These are phyloP conservation scores for Glutinoglossum americanum DNA, from an alignment of 495 filamentous ascomycete species.

Conservation along the genomic window DNA sequence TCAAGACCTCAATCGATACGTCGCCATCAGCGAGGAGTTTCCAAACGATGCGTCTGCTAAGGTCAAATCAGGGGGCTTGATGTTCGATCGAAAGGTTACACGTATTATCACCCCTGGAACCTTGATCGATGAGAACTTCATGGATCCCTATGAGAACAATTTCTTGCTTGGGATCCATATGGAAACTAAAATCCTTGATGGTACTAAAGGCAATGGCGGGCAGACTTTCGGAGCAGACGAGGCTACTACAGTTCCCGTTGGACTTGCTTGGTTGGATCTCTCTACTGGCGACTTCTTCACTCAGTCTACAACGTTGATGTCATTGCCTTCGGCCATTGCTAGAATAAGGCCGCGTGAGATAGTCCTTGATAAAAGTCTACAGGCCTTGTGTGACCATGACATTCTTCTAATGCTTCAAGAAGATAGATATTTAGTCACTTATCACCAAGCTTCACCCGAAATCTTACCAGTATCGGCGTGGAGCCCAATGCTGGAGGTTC, in stretches of 20 bases:
- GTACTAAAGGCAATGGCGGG: constrained; percentile 4
- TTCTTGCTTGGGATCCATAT: constrained; percentile 48
- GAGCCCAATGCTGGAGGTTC: constrained; percentile 53
- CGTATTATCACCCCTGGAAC: constrained; percentile 87
- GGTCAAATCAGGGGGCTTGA: constrained; percentile 46
- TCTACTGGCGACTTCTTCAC: constrained; percentile 89
- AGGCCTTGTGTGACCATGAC: constrained; percentile 16
- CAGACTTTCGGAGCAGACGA: constrained; percentile 10
- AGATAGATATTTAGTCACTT: constrained; percentile 36
- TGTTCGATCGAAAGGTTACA: constrained; percentile 66
- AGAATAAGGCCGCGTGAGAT: constrained; percentile 73
- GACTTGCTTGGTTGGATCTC: constrained; percentile 83
- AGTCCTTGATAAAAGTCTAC: constrained; percentile 42
- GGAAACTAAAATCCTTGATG: background rate
- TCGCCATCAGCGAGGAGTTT: constrained; percentile 89
- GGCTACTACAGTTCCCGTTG: constrained; percentile 21
- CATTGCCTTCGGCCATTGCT: constrained; percentile 55
- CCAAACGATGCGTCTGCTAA: constrained; percentile 41
- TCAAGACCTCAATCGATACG: constrained; percentile 69
- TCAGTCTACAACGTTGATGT: constrained; percentile 49
- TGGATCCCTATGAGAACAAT: constrained; percentile 81
- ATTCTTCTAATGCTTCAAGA: constrained; percentile 22
- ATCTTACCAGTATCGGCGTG: constrained; percentile 40
- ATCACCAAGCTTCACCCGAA: constrained; percentile 23
- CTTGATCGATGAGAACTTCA: constrained; percentile 90